Evolutionary conservation across 768 basidiomycete species (phyloP).

Genomic region (Amanita fuliginea): DNA sequence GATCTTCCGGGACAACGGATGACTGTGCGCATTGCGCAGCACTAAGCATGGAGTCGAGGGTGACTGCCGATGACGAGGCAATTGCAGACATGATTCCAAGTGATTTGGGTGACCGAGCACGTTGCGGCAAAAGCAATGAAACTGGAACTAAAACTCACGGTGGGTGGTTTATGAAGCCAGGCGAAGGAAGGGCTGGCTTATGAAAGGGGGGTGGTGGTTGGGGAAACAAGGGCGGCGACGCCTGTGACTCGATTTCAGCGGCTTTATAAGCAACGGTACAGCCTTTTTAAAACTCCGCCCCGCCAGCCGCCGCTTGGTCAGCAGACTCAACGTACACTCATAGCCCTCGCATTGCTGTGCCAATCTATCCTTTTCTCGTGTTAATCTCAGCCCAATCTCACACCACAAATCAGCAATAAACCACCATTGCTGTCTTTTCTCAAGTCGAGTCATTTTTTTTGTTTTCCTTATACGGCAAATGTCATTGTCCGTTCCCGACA

Average conservation of each 20-base stretch:
- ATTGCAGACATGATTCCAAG: neutral
- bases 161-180: neutral
- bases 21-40: neutral
- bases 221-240: neutral
- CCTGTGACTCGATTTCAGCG: neutral
- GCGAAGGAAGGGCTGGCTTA: neutral
- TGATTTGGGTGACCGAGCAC: neutral
- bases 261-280: conserved; percentile 1
- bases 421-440: neutral
- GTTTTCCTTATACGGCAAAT: neutral
- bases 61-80: neutral
- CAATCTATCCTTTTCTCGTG: neutral
- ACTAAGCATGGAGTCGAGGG: neutral
- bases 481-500: neutral
- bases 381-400: neutral
- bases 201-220: neutral
- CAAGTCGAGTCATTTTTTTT: neutral
- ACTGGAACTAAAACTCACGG: conserved; percentile 3
- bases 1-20: neutral
- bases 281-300: conserved; percentile 7
- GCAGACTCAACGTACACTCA: neutral
- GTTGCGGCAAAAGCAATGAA: neutral
- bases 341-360: conserved; percentile 1
- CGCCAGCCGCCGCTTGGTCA: neutral
- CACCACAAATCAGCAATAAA: neutral